Percentiles rank a stretch among this genome's conserved stretches.
phyloP scores from a whole-genome alignment of 352 stramenopile genomes.

The Phytophthora syringae region DNA sequence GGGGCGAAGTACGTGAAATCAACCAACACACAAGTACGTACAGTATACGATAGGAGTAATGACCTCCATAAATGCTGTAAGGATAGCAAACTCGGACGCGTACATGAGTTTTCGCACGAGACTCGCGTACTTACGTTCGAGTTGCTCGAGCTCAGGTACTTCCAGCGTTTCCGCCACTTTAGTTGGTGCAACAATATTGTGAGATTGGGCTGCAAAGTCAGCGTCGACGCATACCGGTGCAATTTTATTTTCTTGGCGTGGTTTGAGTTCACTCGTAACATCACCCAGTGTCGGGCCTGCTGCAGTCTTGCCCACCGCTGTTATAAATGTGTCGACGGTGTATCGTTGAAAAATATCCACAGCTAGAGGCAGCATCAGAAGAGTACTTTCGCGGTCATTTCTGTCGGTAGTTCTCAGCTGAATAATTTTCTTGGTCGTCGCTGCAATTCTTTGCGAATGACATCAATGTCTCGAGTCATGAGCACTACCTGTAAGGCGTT shows the following conservation, averaged over 20 bases:
- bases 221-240: background rate
- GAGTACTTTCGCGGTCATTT: background rate
- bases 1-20: background rate
- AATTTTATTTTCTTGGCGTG: background rate
- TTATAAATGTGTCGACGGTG: constrained; percentile 4
- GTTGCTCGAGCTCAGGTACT: constrained; percentile 15
- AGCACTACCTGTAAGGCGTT: constrained; percentile 9
- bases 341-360: constrained; percentile 12
- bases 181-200: background rate
- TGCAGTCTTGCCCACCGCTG: background rate
- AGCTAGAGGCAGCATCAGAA: constrained; percentile 10
- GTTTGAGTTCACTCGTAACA: background rate
- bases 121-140: constrained; percentile 18
- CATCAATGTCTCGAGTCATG: constrained; percentile 11
- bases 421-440: constrained; percentile 4
- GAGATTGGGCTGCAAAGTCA: background rate
- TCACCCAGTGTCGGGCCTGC: background rate
- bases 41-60: constrained; percentile 19
- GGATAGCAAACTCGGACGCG: constrained; percentile 39
- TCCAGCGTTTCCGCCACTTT: background rate
- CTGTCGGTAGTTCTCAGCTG: constrained; percentile 3
- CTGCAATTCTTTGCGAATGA: constrained; percentile 14
- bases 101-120: constrained; percentile 34
- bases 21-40: background rate
- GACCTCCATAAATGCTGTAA: constrained; percentile 31